phyloP scores from a whole-genome alignment of 139 green algal genomes.

The Chlorella sorokiniana region DNA sequence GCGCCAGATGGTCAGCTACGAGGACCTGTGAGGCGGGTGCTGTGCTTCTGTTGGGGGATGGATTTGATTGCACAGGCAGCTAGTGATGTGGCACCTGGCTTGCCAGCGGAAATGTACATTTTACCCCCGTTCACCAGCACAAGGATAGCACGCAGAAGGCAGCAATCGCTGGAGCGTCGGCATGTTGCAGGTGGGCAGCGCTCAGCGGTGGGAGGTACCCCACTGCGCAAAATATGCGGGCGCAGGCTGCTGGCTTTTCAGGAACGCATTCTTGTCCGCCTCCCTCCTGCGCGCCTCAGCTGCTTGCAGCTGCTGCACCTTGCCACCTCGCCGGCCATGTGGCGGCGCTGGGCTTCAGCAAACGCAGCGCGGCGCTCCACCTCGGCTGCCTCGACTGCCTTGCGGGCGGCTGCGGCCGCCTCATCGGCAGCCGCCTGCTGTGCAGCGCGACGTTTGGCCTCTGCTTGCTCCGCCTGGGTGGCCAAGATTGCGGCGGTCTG shows the following conservation, averaged over 20 bases:
- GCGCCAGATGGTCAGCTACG: conserved; percentile 47
- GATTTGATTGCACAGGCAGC: too few relatives aligned
- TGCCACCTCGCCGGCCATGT: neutral
- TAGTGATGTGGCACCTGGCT: too few relatives aligned
- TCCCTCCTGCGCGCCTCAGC: neutral
- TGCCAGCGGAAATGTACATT: too few relatives aligned
- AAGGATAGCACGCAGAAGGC: too few relatives aligned
- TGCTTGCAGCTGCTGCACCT: conserved; percentile 12
- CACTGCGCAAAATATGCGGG: conserved; percentile 35
- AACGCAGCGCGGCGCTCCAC: neutral
- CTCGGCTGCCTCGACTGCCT: neutral
- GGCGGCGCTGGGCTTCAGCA: neutral
- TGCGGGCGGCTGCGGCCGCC: neutral
- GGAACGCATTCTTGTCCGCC: neutral
- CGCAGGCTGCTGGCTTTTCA: conserved; percentile 2
- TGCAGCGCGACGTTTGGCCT: neutral
- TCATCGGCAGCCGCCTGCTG: neutral
- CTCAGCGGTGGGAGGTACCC: conserved; percentile 37
- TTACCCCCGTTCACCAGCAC: too few relatives aligned
- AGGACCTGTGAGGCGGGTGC: conserved; percentile 45
- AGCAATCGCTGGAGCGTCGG: neutral
- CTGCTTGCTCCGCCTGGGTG: conserved; percentile 10
- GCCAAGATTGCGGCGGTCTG: conserved; percentile 4
- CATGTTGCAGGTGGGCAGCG: neutral
- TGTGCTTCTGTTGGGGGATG: neutral